A percentile compares a stretch with the other conserved stretches of the same genome.
These are phyloP conservation scores for Huntiella bhutanensis DNA, from an alignment of 2,329 filamentous ascomycete species.

Conservation along the genomic window DNA sequence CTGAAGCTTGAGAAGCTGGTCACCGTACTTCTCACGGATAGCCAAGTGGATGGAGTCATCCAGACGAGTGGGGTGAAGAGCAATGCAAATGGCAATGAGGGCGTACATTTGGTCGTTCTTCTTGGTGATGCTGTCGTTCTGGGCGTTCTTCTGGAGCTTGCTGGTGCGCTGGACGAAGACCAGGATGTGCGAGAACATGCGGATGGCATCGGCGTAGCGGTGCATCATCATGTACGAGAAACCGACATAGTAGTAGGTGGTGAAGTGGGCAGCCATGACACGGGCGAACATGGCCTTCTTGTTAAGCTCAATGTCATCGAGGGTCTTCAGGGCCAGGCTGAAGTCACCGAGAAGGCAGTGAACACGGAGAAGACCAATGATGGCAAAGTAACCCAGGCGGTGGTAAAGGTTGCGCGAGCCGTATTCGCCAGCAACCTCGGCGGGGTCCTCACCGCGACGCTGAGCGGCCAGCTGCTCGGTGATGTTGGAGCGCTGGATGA, in stretches of 20 bases:
- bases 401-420: slow-evolving; percentile 85
- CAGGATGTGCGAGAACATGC: slow-evolving; percentile 99
- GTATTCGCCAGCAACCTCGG: slow-evolving; percentile 82
- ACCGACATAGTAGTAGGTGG: slow-evolving; percentile 98
- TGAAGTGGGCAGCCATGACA: slow-evolving; percentile 98
- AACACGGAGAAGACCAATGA: slow-evolving; percentile 88
- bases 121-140: slow-evolving; percentile 98
- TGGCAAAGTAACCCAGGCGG: slow-evolving; percentile 98
- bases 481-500: slow-evolving; percentile 96
- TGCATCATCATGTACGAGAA: slow-evolving; percentile 99
- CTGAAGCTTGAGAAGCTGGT: slow-evolving; percentile 93
- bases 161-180: slow-evolving; percentile 97
- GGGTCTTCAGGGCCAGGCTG: slow-evolving; percentile 91
- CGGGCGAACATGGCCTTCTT: slow-evolving; percentile 99
- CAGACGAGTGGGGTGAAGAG: slow-evolving; percentile 88
- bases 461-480: slow-evolving; percentile 90
- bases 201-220: slow-evolving; percentile 95
- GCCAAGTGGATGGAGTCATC: slow-evolving; percentile 99
- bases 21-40: slow-evolving; percentile 95
- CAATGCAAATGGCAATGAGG: slow-evolving; percentile 94
- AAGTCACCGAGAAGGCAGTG: slow-evolving; percentile 96
- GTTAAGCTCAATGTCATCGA: slow-evolving; percentile 98
- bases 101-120: slow-evolving; percentile 99
- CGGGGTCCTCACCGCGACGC: slow-evolving; percentile 82
- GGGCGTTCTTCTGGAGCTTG: slow-evolving; percentile 99